Evolutionary conservation across 768 basidiomycete species (phyloP).

Genomic region (Amyloporia xantha): DNA sequence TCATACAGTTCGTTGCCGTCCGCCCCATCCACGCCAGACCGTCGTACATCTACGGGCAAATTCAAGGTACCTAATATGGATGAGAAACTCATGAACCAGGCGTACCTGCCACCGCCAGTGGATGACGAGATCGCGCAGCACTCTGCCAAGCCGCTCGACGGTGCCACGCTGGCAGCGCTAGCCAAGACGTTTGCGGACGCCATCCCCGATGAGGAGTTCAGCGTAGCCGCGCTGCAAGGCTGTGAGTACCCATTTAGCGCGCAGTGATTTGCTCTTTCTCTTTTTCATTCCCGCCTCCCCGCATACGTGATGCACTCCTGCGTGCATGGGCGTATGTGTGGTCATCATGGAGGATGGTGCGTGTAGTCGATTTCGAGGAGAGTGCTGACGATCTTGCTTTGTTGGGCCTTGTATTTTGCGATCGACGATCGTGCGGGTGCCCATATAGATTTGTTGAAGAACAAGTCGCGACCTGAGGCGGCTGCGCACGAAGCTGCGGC

Average conservation of each 20-base stretch:
- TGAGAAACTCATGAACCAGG: conserved; percentile 25
- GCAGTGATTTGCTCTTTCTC: conserved; percentile 13
- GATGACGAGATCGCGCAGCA: conserved; percentile 59
- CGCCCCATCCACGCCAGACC: conserved; percentile 4
- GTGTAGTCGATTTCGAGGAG: conserved; percentile 15
- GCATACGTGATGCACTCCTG: too few species aligned
- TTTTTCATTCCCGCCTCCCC: too few species aligned
- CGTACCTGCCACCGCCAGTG: conserved; percentile 56
- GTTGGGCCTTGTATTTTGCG: background rate
- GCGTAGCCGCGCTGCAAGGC: conserved; percentile 86
- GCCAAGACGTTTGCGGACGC: conserved; percentile 76
- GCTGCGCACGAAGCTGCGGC: conserved; percentile 59
- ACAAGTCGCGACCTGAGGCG: conserved; percentile 76
- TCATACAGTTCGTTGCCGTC: conserved; percentile 21
- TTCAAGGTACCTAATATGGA: conserved; percentile 13
- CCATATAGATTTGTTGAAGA: conserved; percentile 62
- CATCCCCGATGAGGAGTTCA: conserved; percentile 82
- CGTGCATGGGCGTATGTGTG: too few species aligned
- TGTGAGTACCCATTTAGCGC: conserved; percentile 46
- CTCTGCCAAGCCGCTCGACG: conserved; percentile 59
- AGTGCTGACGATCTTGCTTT: conserved; percentile 20
- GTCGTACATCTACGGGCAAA: conserved; percentile 2
- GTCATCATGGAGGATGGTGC: conserved; percentile 11
- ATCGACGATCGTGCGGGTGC: conserved; percentile 2
- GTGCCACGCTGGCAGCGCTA: conserved; percentile 53